These are phyloP conservation scores for Botryotinia narcissicola DNA, from an alignment of 2,329 filamentous ascomycete genomes.

Conservation along the genomic window DNA sequence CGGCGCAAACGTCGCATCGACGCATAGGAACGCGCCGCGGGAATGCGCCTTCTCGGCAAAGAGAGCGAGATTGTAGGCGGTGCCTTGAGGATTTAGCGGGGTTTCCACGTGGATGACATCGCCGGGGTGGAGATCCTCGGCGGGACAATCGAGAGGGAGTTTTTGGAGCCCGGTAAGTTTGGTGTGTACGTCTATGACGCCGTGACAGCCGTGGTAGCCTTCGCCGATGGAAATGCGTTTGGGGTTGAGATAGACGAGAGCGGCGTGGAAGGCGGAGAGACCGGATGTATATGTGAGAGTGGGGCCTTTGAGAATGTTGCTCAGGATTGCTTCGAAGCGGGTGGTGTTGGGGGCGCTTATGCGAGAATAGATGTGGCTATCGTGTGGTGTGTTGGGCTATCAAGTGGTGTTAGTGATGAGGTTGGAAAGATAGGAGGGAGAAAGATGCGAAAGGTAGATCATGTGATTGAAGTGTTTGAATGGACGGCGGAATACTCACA, in stretches of 20 bases:
- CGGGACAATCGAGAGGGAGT: conserved; percentile 67
- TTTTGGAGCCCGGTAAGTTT: conserved; percentile 74
- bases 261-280: conserved; percentile 82
- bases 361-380: conserved; percentile 82
- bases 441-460: conserved; percentile 17
- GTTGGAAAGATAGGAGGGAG: neutral
- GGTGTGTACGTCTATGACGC: conserved; percentile 69
- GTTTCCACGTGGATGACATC: conserved; percentile 93
- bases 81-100: conserved; percentile 86
- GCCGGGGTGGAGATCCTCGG: conserved; percentile 65
- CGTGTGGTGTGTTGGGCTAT: conserved; percentile 44
- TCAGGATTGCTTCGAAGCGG: conserved; percentile 80
- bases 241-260: conserved; percentile 82
- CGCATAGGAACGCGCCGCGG: conserved; percentile 71
- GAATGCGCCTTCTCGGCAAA: conserved; percentile 72
- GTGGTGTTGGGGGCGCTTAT: conserved; percentile 74
- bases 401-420: conserved; percentile 39
- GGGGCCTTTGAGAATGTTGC: conserved; percentile 67
- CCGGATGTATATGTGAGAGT: conserved; percentile 79
- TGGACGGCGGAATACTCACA: conserved; percentile 44
- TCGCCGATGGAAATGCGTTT: conserved; percentile 76
- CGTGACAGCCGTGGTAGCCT: conserved; percentile 93
- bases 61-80: conserved; percentile 67
- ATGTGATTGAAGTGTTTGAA: conserved; percentile 27
- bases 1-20: conserved; percentile 91